Base-by-base conservation (phyloP, 2,329 filamentous ascomycete genomes). In the Cordyceps tenuipes region DNA sequence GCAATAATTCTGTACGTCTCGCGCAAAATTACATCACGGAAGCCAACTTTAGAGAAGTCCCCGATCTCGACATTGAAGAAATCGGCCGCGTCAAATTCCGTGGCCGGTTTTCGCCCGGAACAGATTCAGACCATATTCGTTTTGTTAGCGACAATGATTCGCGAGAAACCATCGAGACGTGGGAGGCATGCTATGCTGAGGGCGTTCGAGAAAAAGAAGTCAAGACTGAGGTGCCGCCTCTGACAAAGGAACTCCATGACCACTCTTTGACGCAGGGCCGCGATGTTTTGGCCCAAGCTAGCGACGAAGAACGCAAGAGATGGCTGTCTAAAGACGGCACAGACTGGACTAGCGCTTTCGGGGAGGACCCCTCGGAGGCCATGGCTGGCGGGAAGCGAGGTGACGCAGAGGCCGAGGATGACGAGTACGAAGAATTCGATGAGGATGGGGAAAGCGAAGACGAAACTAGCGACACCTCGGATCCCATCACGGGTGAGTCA, bases 11-110 rank as follows among this genome's bases (percentile, higher is more conserved):
- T 0, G 77, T 83, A 62, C 85, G 93, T 5, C 78, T 97, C 12
- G 90, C 89, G 0, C 93, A 97, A 69, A 97, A 96, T 70, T 97
- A 93, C 72, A 88, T 97, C 67, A 96, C 90, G 0, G 85, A 91
- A 62, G 79, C 86, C 19, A 96, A 94, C 68, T 86, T 82, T 70
- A 74, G 78, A 10, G 75, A 81, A 1, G 81, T 90, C 13, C 88
- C 90, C 0, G 89, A 91, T 49, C 79, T 96, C 1, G 82, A 91
- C 50, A 79, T 96, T 13, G 80, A 89, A 62, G 88, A 94, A 70
- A 78, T 96, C 43, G 93, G 93, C 1, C 86, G 91, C 2, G 76
- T 97, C 13, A 83, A 85, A 41, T 96, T 97, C 79, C 79, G 80
- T 2, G 90, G 85, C 12, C 82, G 86, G 13, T 97, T 97, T 78